These are phyloP conservation scores for Grammothele lineata DNA, from an alignment of 768 basidiomycete genomes.

Conservation along the genomic window DNA sequence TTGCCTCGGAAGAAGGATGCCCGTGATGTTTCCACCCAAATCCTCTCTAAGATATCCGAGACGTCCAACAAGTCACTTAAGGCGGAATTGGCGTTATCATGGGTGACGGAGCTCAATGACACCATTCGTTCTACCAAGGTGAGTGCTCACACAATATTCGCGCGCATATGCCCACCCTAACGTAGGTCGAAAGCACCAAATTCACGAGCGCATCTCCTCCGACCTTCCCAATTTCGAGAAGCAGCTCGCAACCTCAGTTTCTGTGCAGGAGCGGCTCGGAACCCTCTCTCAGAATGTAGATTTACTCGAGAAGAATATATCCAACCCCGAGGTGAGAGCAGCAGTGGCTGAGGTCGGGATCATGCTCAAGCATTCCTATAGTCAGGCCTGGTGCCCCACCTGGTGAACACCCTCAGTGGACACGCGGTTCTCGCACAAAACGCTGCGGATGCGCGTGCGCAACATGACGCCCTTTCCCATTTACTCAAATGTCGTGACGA, in stretches of 20 bases:
- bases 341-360: no score
- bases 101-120: constrained; percentile 69
- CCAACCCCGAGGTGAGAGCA: constrained; percentile 57
- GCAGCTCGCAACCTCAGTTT: constrained; percentile 58
- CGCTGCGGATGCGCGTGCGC: constrained; percentile 48
- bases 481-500: constrained; percentile 48
- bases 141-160: constrained; percentile 8
- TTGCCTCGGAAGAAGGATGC: constrained; percentile 58
- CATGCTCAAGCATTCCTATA: constrained; percentile 26
- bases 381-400: constrained; percentile 64
- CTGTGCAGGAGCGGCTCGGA: constrained; percentile 56
- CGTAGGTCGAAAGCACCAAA: constrained; percentile 42
- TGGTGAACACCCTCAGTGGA: constrained; percentile 49
- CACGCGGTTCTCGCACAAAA: constrained; percentile 66
- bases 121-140: constrained; percentile 74
- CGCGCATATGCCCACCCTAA: constrained; percentile 2
- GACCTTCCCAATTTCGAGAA: constrained; percentile 61
- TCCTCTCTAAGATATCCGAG: constrained; percentile 67
- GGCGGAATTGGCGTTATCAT: constrained; percentile 58
- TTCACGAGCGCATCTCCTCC: constrained; percentile 68
- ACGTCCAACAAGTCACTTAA: constrained; percentile 54
- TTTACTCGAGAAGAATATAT: constrained; percentile 44
- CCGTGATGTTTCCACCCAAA: constrained; percentile 65
- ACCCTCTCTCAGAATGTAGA: constrained; percentile 52
- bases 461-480: constrained; percentile 49